Conservation (phyloP, 208 protist genomes). For the Acanthamoeba culbertsoni region DNA sequence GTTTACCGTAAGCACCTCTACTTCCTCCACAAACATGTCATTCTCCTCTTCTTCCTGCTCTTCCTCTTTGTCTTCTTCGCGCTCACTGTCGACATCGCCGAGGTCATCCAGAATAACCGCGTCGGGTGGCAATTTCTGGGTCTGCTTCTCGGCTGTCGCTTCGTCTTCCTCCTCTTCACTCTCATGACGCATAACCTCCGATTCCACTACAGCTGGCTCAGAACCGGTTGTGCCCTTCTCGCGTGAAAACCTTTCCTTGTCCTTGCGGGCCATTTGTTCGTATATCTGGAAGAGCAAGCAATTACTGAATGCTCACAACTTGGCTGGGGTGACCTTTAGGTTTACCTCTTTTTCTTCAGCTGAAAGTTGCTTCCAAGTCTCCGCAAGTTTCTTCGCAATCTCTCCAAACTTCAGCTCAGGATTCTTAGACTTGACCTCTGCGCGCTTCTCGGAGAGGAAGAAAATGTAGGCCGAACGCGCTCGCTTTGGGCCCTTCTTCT, state of each 20-base stretch:
- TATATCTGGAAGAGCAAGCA: not conserved
- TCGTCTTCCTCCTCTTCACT: not conserved
- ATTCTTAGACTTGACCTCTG: constrained; percentile 53
- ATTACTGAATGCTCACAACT: not conserved
- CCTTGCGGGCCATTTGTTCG: not conserved
- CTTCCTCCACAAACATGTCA: not conserved
- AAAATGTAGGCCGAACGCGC: constrained; percentile 66
- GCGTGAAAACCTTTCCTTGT: not conserved
- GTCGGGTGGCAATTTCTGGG: too few species aligned
- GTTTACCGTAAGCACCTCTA: too few species aligned
- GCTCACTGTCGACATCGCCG: not conserved
- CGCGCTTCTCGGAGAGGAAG: constrained; percentile 55
- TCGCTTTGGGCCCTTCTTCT: constrained; percentile 18
- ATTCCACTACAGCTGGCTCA: not conserved
- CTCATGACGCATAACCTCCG: not conserved
- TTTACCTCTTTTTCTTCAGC: constrained; percentile 49
- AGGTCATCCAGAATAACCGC: not conserved
- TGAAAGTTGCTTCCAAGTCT: constrained; percentile 28
- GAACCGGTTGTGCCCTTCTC: not conserved
- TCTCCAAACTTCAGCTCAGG: constrained; percentile 62
- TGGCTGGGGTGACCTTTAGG: not conserved
- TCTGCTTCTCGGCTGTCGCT: not conserved
- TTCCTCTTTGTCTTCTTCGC: not conserved
- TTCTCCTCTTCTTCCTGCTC: not conserved
- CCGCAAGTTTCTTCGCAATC: constrained; percentile 54